Percentiles rank a stretch among this genome's conserved stretches.
Evolutionary conservation across 73 alveolate genomes (phyloP).

Genomic region (Paramecium sonneborni): DNA sequence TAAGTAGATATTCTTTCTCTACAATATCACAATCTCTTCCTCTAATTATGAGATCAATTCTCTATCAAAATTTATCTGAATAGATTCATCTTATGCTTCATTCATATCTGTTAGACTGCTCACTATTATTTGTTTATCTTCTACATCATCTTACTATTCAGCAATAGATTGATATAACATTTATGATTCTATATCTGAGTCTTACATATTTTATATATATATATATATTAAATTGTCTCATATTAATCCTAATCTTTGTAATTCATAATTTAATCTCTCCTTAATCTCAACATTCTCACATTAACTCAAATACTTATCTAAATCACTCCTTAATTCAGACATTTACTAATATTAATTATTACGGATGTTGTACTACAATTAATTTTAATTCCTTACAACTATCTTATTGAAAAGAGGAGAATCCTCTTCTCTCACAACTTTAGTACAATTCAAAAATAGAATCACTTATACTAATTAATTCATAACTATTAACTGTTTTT

Average conservation of each 20-base stretch:
- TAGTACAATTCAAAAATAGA: background rate
- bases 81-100: conserved; percentile 6
- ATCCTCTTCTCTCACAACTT: background rate
- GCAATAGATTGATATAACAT: background rate
- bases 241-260: background rate
- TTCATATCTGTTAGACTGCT: background rate
- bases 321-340: too few species aligned
- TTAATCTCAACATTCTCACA: background rate
- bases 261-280: background rate
- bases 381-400: too few species aligned
- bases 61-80: conserved; percentile 7
- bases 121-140: background rate
- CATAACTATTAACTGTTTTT: background rate
- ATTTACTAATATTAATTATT: too few species aligned
- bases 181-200: background rate
- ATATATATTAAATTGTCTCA: background rate
- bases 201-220: background rate
- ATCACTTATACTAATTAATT: background rate
- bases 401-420: background rate
- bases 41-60: background rate
- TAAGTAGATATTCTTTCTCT: background rate
- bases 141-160: background rate
- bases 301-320: too few species aligned
- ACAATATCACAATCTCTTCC: background rate
- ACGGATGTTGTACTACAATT: too few species aligned